Conservation (phyloP, 805 yeast genomes). For the Candida schatavii region DNA sequence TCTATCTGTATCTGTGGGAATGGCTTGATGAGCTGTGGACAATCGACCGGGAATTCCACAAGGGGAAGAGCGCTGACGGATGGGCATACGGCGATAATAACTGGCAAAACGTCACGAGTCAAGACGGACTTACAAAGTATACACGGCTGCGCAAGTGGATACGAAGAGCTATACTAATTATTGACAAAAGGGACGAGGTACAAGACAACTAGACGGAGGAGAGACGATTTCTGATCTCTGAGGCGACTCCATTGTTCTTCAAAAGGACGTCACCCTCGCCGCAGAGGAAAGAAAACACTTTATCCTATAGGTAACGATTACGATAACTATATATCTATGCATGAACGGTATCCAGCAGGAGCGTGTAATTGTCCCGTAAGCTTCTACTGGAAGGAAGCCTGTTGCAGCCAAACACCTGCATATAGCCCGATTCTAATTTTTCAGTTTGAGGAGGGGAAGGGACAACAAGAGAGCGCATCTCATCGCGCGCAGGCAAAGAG, state of each 20-base stretch:
- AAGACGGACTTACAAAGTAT: conserved; percentile 48
- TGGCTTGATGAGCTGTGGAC: conserved; percentile 58
- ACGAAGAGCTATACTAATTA: conserved; percentile 40
- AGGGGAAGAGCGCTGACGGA: conserved; percentile 38
- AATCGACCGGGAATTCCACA: conserved; percentile 40
- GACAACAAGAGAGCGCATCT: too few species aligned
- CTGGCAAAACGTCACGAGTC: conserved; percentile 42
- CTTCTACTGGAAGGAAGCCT: too few species aligned
- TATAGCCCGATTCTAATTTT: too few species aligned
- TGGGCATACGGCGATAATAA: conserved; percentile 55
- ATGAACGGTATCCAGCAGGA: not conserved
- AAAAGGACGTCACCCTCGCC: too few species aligned
- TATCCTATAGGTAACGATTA: too few species aligned
- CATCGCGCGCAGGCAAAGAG: not conserved
- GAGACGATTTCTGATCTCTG: too few species aligned
- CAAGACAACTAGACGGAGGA: not conserved
- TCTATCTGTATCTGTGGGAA: conserved; percentile 46
- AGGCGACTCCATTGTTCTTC: too few species aligned
- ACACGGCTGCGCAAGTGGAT: conserved; percentile 54
- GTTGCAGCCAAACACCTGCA: too few species aligned
- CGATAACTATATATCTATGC: not conserved
- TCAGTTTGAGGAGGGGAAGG: too few species aligned
- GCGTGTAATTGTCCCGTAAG: not conserved
- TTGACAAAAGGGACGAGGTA: conserved; percentile 18
- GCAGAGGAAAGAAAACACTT: too few species aligned